These are phyloP conservation scores for Lecanosticta acicola DNA, from an alignment of 2,329 filamentous ascomycete genomes.

Conservation along the genomic window DNA sequence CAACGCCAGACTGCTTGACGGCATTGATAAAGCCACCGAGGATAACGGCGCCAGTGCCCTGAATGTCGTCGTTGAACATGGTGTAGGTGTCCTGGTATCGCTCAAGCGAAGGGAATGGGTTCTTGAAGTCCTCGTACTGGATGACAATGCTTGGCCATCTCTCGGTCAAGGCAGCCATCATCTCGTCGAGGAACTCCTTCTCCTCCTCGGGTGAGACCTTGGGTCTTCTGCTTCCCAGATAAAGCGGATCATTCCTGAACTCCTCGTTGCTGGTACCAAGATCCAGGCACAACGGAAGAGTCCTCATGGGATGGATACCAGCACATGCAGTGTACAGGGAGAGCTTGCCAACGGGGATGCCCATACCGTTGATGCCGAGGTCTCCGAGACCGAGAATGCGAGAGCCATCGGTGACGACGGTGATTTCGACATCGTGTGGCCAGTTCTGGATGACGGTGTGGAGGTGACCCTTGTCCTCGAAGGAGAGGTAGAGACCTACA, in stretches of 20 bases:
- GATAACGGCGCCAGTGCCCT: constrained; percentile 93
- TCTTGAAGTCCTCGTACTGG: constrained; percentile 97
- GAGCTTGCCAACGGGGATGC: constrained; percentile 95
- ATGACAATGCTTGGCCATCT: constrained; percentile 69
- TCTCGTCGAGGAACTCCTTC: constrained; percentile 90
- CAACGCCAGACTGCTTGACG: constrained; percentile 79
- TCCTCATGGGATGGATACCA: constrained; percentile 75
- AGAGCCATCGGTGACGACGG: constrained; percentile 92
- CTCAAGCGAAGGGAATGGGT: constrained; percentile 88
- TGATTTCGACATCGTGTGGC: constrained; percentile 92
- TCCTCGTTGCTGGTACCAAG: constrained; percentile 59
- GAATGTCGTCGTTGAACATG: constrained; percentile 98
- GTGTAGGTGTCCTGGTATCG: constrained; percentile 83
- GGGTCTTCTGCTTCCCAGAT: constrained; percentile 81
- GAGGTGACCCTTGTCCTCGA: constrained; percentile 86
- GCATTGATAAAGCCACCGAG: constrained; percentile 71
- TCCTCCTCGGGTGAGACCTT: constrained; percentile 74
- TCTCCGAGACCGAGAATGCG: constrained; percentile 90
- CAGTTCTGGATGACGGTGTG: constrained; percentile 86
- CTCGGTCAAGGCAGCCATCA: constrained; percentile 87
- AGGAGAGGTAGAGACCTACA: constrained; percentile 80
- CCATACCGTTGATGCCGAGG: constrained; percentile 93
- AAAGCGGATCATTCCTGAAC: constrained; percentile 72
- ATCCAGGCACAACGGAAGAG: constrained; percentile 58
- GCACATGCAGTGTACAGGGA: constrained; percentile 92